A percentile compares a stretch with the other conserved stretches of the same genome.
Conservation (phyloP, 768 basidiomycete genomes). For the Cubamyces lactineus region DNA sequence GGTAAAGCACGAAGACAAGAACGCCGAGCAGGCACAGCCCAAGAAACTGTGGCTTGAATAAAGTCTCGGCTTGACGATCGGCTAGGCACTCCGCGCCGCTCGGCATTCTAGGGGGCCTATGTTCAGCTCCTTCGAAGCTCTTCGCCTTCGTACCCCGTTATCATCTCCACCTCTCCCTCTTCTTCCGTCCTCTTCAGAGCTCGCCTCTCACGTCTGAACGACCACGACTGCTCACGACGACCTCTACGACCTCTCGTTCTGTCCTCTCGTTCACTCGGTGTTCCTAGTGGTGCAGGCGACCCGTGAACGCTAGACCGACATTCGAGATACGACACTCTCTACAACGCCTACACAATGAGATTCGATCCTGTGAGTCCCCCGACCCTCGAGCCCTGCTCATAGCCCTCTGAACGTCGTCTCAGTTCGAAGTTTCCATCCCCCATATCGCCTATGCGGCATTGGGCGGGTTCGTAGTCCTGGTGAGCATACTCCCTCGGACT, state of each 20-base stretch:
- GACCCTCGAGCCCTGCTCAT: slow-evolving; percentile 5
- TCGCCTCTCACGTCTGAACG: slow-evolving; percentile 1
- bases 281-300: slow-evolving; percentile 1
- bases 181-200: slow-evolving; percentile 7
- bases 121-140: slow-evolving; percentile 14
- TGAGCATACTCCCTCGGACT: slow-evolving; percentile 37
- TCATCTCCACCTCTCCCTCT: slow-evolving; percentile 23
- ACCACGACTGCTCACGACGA: slow-evolving; percentile 21
- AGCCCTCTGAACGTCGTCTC: slow-evolving; percentile 13
- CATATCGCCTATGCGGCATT: slow-evolving; percentile 81
- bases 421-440: slow-evolving; percentile 66
- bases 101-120: slow-evolving; percentile 22
- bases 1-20: slow-evolving; percentile 4
- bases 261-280: slow-evolving; percentile 1
- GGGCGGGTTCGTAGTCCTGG: slow-evolving; percentile 81
- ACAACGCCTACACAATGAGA: slow-evolving; percentile 39
- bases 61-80: slow-evolving; percentile 20
- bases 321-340: slow-evolving; percentile 2
- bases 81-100: slow-evolving; percentile 27
- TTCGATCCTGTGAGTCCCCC: slow-evolving; percentile 51
- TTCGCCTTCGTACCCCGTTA: slow-evolving; percentile 25
- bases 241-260: not conserved
- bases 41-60: not conserved
- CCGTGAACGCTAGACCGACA: slow-evolving; percentile 6
- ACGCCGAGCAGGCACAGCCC: slow-evolving; percentile 18